Conservation (phyloP, 2,329 filamentous ascomycete genomes). For the Beauveria medogensis region DNA sequence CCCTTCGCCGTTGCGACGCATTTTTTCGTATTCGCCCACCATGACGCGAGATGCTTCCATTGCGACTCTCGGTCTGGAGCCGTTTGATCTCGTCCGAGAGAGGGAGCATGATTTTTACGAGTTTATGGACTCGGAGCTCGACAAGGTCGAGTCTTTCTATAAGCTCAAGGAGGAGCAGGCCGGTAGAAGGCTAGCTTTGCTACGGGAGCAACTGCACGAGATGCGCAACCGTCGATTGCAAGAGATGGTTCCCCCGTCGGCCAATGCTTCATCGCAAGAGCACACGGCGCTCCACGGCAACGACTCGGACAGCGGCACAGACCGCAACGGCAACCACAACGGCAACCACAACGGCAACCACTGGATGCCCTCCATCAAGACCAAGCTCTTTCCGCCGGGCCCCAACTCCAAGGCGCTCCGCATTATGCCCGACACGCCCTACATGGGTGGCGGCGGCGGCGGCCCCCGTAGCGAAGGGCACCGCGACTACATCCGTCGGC, state of each 20-base stretch:
- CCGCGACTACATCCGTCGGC: slow-evolving; percentile 45
- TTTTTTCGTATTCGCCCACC: slow-evolving; percentile 26
- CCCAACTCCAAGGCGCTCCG: slow-evolving; percentile 54
- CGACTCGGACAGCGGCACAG: slow-evolving; percentile 17
- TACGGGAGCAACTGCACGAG: slow-evolving; percentile 82
- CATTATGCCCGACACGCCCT: slow-evolving; percentile 44
- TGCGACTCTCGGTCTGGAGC: slow-evolving; percentile 29
- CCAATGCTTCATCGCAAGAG: not conserved
- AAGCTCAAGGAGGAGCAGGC: slow-evolving; percentile 81
- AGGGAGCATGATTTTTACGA: slow-evolving; percentile 77
- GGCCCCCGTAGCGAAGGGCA: slow-evolving; percentile 23
- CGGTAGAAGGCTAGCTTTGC: slow-evolving; percentile 56
- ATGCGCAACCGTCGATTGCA: slow-evolving; percentile 79
- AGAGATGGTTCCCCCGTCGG: slow-evolving; percentile 34
- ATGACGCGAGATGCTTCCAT: slow-evolving; percentile 21
- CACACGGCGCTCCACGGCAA: slow-evolving; percentile 29
- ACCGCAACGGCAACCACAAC: not conserved
- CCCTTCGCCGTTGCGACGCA: slow-evolving; percentile 25
- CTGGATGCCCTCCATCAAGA: slow-evolving; percentile 47
- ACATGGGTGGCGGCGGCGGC: slow-evolving; percentile 21
- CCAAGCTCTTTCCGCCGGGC: slow-evolving; percentile 46
- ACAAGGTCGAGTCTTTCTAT: slow-evolving; percentile 92
- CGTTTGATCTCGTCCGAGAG: slow-evolving; percentile 56
- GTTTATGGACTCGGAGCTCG: slow-evolving; percentile 75
- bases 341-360: not conserved